Percentiles rank a stretch among this genome's conserved stretches.
These are phyloP conservation scores for Gentiana dahurica DNA, from an alignment of 257 asterid species.

Conservation along the genomic window DNA sequence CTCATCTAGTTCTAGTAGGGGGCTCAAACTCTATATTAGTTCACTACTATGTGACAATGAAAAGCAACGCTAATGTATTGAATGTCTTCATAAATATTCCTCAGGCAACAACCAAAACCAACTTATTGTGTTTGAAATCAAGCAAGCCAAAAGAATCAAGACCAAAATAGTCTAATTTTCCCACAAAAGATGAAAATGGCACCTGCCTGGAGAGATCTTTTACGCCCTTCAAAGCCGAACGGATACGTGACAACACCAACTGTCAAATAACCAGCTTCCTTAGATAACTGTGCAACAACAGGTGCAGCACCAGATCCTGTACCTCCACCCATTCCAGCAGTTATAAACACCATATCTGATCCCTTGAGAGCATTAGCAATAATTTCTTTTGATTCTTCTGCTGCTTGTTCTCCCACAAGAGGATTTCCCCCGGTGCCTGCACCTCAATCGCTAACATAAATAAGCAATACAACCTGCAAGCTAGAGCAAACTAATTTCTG, in stretches of 20 bases:
- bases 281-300: constrained; percentile 84
- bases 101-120: too few species aligned
- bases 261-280: constrained; percentile 91
- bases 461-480: not conserved
- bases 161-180: not conserved
- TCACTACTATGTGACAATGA: too few species aligned
- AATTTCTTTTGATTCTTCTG: constrained; percentile 92
- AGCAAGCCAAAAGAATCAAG: not conserved
- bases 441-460: constrained; percentile 10
- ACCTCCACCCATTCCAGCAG: constrained; percentile 99
- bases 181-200: constrained; percentile 8
- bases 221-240: constrained; percentile 97
- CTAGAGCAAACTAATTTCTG: not conserved
- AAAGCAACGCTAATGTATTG: too few species aligned
- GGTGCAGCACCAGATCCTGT: constrained; percentile 99
- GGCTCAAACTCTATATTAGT: too few species aligned
- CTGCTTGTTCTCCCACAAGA: constrained; percentile 92
- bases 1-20: too few species aligned
- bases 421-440: constrained; percentile 99
- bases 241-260: constrained; percentile 98
- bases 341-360: constrained; percentile 98
- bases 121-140: not conserved
- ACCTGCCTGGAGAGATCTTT: constrained; percentile 78
- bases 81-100: too few species aligned
- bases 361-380: constrained; percentile 85